Percentiles rank a stretch among this genome's conserved stretches.
phyloP scores from a whole-genome alignment of 139 green algal species.

The Astrephomene gubernaculifera region DNA sequence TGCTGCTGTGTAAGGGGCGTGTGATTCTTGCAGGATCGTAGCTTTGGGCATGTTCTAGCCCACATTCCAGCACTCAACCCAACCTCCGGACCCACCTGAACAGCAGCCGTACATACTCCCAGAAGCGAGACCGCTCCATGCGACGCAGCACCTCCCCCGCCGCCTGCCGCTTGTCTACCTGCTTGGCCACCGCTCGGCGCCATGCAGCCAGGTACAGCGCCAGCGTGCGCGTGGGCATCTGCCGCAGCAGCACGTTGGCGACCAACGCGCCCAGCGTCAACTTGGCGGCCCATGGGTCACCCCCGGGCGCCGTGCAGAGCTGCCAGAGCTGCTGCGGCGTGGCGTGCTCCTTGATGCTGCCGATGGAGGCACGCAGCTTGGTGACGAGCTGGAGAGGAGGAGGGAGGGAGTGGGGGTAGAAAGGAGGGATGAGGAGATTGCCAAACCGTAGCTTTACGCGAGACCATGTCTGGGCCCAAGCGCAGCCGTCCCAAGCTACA shows the following conservation, averaged over 20 bases:
- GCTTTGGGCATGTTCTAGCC: too few species aligned
- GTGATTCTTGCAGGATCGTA: too few species aligned
- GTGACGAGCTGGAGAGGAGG: conserved; percentile 6
- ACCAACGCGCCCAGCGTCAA: conserved; percentile 53
- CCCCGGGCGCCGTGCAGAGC: conserved; percentile 50
- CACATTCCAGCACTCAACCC: too few species aligned
- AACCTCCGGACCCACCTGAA: conserved; percentile 42
- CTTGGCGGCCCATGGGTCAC: conserved; percentile 49
- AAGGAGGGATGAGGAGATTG: neutral
- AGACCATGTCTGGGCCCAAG: too few species aligned
- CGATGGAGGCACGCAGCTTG: conserved; percentile 52
- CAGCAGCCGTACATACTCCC: conserved; percentile 43
- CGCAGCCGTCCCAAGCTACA: too few species aligned
- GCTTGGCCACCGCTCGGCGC: neutral
- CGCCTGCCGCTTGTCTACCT: neutral
- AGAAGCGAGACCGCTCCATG: conserved; percentile 31
- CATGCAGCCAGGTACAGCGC: conserved; percentile 45
- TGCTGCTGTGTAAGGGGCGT: too few species aligned
- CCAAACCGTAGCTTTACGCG: too few species aligned
- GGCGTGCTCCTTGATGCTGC: conserved; percentile 52
- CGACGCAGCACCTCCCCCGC: conserved; percentile 40
- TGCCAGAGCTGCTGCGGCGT: conserved; percentile 52
- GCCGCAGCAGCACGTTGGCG: conserved; percentile 50
- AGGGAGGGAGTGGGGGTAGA: neutral
- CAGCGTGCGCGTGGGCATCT: conserved; percentile 39